Base-by-base conservation (phyloP, 2,329 filamentous ascomycete species). In the Dactylellina leptospora region DNA sequence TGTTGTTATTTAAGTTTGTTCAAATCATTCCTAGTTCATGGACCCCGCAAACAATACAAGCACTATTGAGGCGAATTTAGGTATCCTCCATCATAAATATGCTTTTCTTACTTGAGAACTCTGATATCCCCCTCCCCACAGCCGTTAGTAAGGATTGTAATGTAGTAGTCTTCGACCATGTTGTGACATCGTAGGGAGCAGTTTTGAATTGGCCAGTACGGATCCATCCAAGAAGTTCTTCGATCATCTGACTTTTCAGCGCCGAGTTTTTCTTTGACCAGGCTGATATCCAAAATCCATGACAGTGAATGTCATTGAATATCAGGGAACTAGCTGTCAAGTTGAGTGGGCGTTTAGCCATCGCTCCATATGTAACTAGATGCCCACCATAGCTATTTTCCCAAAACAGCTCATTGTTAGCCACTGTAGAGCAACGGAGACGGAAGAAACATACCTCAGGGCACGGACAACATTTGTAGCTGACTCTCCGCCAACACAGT, bases 311-410 rank as follows among this genome's bases (percentile, higher is more conserved):
- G 76, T 97, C 88, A 80, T 93, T 95, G 83, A 99, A 99, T 76
- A 99, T 99, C 70, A 97, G 83, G 75, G 96, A 83, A 0, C 90
- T 90, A 0, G 93, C 90, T 0, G 93, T 92, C 73, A 97, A 81
- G 4, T 85, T 84, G 23, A 97, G 85, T 0, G 93, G 93, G 82
- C 96, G 89, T 79, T 90, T 90, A 30, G 90, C 88, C 95, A 99
- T 99, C 54, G 91, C 93, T 23, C 95, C 95, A 78, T 99, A 99
- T 3, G 93, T 96, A 22, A 99, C 92, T 80, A 97, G 83, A 63
- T 89, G 88, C 1, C 86, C 90, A 20, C 86, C 85, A 0, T 86
- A 10, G 27, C 42, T 38, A 38, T 3, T n/a, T n/a, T n/a, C n/a
- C n/a, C n/a, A n/a, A n/a, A n/a, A n/a, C n/a, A n/a, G n/a, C n/a